A percentile compares a stretch with the other conserved stretches of the same genome.
phyloP scores from a whole-genome alignment of 2,329 filamentous ascomycete genomes.

The Aspergillus felis region DNA sequence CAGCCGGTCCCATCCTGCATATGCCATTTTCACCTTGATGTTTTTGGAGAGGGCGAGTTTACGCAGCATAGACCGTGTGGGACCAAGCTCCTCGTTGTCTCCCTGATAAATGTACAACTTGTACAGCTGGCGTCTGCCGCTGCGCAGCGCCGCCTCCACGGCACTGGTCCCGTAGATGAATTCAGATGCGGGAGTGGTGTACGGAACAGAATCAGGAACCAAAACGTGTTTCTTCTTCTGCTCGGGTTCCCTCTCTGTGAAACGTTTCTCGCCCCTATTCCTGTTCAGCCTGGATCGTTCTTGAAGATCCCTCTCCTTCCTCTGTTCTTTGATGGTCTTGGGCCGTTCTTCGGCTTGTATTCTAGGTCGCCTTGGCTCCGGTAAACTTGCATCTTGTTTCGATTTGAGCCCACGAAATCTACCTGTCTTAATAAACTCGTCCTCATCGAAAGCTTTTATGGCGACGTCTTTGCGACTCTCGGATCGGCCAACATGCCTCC shows the following conservation, averaged over 20 bases:
- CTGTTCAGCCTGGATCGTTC: background rate
- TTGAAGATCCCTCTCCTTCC: background rate
- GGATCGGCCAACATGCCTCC: background rate
- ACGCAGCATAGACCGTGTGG: conserved; percentile 32
- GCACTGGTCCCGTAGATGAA: conserved; percentile 84
- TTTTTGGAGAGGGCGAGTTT: conserved; percentile 40
- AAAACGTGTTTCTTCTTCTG: conserved; percentile 31
- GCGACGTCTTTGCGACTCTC: background rate
- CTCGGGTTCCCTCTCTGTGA: conserved; percentile 26
- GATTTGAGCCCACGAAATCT: conserved; percentile 20
- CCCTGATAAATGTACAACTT: conserved; percentile 73
- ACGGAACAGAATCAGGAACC: conserved; percentile 51
- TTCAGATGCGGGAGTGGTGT: conserved; percentile 82
- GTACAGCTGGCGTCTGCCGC: conserved; percentile 69
- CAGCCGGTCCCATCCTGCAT: conserved; percentile 58
- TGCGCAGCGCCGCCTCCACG: conserved; percentile 73
- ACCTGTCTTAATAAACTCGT: conserved; percentile 30
- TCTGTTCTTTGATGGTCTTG: background rate
- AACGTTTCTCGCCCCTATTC: conserved; percentile 9
- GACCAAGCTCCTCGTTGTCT: conserved; percentile 50
- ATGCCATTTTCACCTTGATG: conserved; percentile 58
- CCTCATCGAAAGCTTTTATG: conserved; percentile 20
- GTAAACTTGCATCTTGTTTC: background rate
- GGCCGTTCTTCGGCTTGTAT: background rate
- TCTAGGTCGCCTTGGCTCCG: background rate